Base-by-base conservation (phyloP, 2,329 filamentous ascomycete species). In the Trichoderma endophyticum region DNA sequence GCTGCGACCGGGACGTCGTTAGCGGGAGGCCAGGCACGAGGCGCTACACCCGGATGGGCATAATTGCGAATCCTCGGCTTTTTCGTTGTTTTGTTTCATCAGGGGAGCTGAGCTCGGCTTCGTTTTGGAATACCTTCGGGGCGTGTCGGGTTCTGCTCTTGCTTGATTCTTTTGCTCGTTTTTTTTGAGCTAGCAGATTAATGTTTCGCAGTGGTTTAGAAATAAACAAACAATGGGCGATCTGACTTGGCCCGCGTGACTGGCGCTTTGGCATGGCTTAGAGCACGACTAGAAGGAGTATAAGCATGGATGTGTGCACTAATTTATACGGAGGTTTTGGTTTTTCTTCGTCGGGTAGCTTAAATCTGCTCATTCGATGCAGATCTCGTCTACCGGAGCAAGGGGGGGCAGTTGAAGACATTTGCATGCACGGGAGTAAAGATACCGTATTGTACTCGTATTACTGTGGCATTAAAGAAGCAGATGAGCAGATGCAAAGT, bases 31-130 rank as follows among this genome's bases (percentile, higher is more conserved):
- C 56, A 24, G 34, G 56, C 18, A 32, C 24, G 9, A 21, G 32
- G 51, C 7, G 28, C 69, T 71, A 71, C 15, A 26, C 69, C 51
- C 15, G n/a, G 34, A 26, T 26, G 12, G 62, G 69, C 14, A 48
- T 34, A 59, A 51, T 51, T 34, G 43, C 57, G 32, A 43, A 48
- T 32, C 48, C 39, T 60, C 54, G 59, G 66, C 54, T 69, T 26
- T 30, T n/a, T 26, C 48, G 14, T 54, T 70, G 66, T 70, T 70
- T 70, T 62, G 66, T 70, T 70, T 70, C 66, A 62, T 67, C 64
- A 57, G 64, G 48, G 43, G 61, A 51, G 59, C 30, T 14, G 14
- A 12, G 14, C 36, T 39, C n/a, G 8, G 36, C n/a, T 51, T 26
- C 28, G 7, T 51, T 14, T 1, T 24, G 30, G 18, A 32, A 59